phyloP scores from a whole-genome alignment of 352 stramenopile species.

The Phytophthora pseudosyringae region DNA sequence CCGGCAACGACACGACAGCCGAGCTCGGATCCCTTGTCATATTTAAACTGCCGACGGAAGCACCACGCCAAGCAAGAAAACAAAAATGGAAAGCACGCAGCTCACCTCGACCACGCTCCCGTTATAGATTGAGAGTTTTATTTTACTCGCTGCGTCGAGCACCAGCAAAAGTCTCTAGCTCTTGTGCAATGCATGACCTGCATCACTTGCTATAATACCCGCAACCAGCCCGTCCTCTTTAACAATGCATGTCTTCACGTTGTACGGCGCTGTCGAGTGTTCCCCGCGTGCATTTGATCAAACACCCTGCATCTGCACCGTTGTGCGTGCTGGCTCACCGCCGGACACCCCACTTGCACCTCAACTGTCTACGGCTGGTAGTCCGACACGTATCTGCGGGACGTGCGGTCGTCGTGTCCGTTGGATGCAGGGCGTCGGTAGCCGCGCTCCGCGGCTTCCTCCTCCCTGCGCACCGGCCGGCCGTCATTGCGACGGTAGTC shows the following conservation, averaged over 20 bases:
- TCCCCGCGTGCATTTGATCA: conserved; percentile 5
- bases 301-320: conserved; percentile 17
- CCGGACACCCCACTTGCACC: not conserved
- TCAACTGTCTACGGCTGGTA: conserved; percentile 45
- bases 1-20: conserved; percentile 26
- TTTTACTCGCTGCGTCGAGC: conserved; percentile 17
- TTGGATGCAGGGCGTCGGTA: conserved; percentile 45
- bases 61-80: not conserved
- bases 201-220: conserved; percentile 28
- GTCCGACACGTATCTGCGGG: conserved; percentile 52
- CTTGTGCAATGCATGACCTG: conserved; percentile 1
- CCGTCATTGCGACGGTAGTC: conserved; percentile 23
- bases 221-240: not conserved
- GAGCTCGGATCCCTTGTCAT: conserved; percentile 20
- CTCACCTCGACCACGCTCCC: conserved; percentile 9
- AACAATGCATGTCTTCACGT: not conserved
- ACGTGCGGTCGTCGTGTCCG: conserved; percentile 65
- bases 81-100: conserved; percentile 3
- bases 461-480: conserved; percentile 33
- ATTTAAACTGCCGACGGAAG: conserved; percentile 1
- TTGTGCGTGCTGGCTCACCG: not conserved
- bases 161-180: not conserved
- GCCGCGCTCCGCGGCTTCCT: conserved; percentile 41
- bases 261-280: not conserved
- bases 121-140: conserved; percentile 31